These are phyloP conservation scores for Hibiscus mutabilis DNA, from an alignment of 345 rosid genomes.

Conservation along the genomic window DNA sequence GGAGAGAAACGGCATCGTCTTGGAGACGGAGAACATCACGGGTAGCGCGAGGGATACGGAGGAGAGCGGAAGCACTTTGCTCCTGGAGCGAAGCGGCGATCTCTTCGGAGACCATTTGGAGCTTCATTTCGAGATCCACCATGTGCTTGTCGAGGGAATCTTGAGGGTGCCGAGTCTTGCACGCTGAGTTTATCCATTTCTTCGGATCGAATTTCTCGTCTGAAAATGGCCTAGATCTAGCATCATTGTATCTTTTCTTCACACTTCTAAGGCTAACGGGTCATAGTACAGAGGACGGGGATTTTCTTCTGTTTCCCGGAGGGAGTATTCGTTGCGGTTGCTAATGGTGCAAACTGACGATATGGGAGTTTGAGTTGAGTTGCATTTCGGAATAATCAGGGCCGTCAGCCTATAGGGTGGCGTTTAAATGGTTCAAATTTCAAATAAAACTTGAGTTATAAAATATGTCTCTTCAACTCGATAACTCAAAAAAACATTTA, in stretches of 20 bases:
- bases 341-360: background rate
- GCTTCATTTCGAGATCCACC: slow-evolving; percentile 99
- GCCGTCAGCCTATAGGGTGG: background rate
- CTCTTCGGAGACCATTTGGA: slow-evolving; percentile 96
- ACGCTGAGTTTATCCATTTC: slow-evolving; percentile 87
- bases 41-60: slow-evolving; percentile 92
- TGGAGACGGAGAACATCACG: slow-evolving; percentile 92
- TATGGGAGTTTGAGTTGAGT: background rate
- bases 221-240: slow-evolving; percentile 91
- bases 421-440: no score
- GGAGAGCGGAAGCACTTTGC: slow-evolving; percentile 76
- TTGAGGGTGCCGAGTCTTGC: slow-evolving; percentile 74
- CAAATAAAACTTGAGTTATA: no score
- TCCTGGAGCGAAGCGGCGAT: slow-evolving; percentile 94
- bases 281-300: background rate
- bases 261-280: background rate
- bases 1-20: slow-evolving; percentile 85
- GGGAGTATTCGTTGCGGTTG: background rate
- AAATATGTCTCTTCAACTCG: background rate
- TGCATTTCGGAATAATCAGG: background rate
- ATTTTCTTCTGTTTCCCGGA: background rate
- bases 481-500: background rate
- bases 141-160: slow-evolving; percentile 83
- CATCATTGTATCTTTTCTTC: slow-evolving; percentile 37
- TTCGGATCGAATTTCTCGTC: slow-evolving; percentile 93